Evolutionary conservation across 164 flowering plant genomes (phyloP).

Genomic region (Cinnamomum micranthum): DNA sequence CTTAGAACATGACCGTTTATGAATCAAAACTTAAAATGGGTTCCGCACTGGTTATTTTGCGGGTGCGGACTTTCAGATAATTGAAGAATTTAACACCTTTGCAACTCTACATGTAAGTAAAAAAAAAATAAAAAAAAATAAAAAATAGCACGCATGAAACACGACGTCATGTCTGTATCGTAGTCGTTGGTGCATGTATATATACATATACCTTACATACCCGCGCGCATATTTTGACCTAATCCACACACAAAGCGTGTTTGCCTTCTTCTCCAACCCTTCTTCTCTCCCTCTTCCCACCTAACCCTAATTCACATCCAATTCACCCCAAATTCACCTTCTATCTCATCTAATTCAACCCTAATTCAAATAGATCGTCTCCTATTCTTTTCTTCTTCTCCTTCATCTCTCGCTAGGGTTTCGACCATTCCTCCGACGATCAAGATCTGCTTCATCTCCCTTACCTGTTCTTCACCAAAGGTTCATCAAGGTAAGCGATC

Average conservation of each 20-base stretch:
- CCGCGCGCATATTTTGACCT: not conserved
- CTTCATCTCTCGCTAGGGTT: not conserved
- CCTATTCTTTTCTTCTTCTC: not conserved
- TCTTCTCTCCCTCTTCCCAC: not conserved
- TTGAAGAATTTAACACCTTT: too few species aligned
- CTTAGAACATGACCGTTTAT: accelerated
- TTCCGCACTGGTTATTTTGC: accelerated
- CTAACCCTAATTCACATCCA: not conserved
- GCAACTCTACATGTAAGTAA: too few species aligned
- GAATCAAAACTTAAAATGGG: too few species aligned
- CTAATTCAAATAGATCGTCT: not conserved
- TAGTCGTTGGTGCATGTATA: too few species aligned
- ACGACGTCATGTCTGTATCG: too few species aligned
- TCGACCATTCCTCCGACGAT: not conserved
- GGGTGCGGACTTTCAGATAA: too few species aligned
- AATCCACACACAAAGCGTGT: not conserved
- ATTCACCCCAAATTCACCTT: conserved; percentile 3
- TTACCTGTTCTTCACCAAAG: not conserved
- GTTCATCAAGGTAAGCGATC: not conserved
- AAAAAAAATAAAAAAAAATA: too few species aligned
- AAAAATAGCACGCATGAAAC: too few species aligned
- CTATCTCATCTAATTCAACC: not conserved
- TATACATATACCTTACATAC: too few species aligned
- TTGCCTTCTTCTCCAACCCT: not conserved
- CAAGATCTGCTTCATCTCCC: not conserved